phyloP scores from a whole-genome alignment of 1,139 yeast genomes.

The Kodamaea fungicola region DNA sequence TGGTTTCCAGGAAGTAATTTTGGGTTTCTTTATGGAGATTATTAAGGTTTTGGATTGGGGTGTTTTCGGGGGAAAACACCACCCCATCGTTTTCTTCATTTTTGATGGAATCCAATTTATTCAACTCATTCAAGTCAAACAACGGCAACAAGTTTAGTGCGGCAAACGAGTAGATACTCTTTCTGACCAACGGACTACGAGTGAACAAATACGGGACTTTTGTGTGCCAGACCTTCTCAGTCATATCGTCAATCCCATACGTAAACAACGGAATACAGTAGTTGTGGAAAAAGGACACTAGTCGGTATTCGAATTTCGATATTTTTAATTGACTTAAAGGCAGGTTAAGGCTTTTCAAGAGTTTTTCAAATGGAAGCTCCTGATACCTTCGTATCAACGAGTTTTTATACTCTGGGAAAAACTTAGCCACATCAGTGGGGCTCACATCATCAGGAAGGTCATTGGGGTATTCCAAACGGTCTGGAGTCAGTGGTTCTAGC shows the following conservation, averaged over 20 bases:
- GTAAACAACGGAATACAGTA: slow-evolving; percentile 25
- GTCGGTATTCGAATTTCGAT: slow-evolving; percentile 27
- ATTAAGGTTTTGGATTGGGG: slow-evolving; percentile 5
- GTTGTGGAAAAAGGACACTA: slow-evolving; percentile 27
- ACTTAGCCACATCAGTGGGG: too few relatives aligned
- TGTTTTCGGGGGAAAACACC: slow-evolving; percentile 1
- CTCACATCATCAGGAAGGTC: too few relatives aligned
- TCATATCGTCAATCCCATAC: slow-evolving; percentile 18
- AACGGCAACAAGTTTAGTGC: slow-evolving; percentile 19
- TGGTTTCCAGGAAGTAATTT: slow-evolving; percentile 20
- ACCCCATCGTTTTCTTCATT: neutral
- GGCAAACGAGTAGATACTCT: slow-evolving; percentile 21
- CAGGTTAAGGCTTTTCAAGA: slow-evolving; percentile 5
- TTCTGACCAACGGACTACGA: slow-evolving; percentile 20
- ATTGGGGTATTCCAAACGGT: too few relatives aligned
- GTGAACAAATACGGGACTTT: slow-evolving; percentile 25
- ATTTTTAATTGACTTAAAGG: slow-evolving; percentile 20
- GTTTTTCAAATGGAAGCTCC: slow-evolving; percentile 4
- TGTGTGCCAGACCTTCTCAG: slow-evolving; percentile 26
- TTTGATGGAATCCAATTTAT: neutral
- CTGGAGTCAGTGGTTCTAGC: too few relatives aligned
- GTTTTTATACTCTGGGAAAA: too few relatives aligned
- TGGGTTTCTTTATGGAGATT: slow-evolving; percentile 16
- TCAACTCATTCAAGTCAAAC: slow-evolving; percentile 9
- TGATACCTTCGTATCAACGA: neutral